Percentiles rank a stretch among this genome's conserved stretches.
These are phyloP conservation scores for Colletotrichum sp. DNA, from an alignment of 2,329 filamentous ascomycete species.

Conservation along the genomic window DNA sequence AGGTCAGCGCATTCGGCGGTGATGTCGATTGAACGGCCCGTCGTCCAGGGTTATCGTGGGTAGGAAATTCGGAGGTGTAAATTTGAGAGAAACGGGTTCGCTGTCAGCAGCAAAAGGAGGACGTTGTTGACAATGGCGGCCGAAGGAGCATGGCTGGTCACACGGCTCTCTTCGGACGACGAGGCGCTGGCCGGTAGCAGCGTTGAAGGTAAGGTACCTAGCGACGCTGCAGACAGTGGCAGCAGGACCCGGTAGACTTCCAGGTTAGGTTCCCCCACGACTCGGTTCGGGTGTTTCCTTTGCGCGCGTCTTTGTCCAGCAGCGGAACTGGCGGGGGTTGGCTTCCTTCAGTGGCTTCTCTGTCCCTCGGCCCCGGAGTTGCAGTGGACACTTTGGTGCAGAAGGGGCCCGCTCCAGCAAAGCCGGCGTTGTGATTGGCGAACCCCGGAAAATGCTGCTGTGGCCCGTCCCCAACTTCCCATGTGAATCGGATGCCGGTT, in stretches of 20 bases:
- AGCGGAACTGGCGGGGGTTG: background rate
- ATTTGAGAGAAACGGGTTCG: background rate
- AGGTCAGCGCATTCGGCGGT: constrained; percentile 1
- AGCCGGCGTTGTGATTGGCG: background rate
- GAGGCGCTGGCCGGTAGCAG: background rate
- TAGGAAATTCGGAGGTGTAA: background rate
- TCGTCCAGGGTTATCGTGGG: background rate
- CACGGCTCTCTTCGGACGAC: constrained; percentile 18
- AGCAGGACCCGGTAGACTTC: background rate
- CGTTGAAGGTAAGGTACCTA: background rate
- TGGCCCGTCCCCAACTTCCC: constrained; percentile 2
- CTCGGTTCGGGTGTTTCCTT: background rate
- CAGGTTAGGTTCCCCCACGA: background rate
- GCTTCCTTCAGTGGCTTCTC: background rate
- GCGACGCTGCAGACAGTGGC: background rate
- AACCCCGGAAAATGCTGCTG: constrained; percentile 17
- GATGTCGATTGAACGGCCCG: background rate
- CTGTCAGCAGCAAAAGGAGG: background rate
- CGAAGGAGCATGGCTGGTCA: background rate
- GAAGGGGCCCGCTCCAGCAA: background rate
- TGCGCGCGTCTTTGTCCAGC: background rate
- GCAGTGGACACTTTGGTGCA: constrained; percentile 1
- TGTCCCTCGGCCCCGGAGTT: constrained; percentile 20
- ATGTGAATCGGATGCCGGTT: constrained; percentile 18
- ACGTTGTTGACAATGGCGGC: background rate